These are phyloP conservation scores for Ustilago nuda DNA, from an alignment of 1,284 basidiomycete species.

Conservation along the genomic window DNA sequence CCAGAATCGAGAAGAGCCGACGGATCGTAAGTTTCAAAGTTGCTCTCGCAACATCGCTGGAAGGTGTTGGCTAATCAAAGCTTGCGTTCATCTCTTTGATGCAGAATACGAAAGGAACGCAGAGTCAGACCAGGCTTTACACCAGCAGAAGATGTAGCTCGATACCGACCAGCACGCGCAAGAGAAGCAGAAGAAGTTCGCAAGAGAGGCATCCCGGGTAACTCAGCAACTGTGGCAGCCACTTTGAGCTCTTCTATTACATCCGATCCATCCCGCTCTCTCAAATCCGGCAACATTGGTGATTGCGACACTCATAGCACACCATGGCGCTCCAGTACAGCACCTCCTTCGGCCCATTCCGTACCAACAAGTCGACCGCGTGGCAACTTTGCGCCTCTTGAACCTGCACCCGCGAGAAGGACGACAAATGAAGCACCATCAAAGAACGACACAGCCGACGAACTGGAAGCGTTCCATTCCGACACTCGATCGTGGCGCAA, in stretches of 20 bases:
- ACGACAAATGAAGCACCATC: neutral
- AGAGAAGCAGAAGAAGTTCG: constrained; percentile 40
- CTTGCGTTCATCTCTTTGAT: neutral
- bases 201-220: constrained; percentile 20
- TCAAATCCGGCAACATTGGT: neutral
- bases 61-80: neutral
- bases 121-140: constrained; percentile 93
- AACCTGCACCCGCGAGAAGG: constrained; percentile 4
- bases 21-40: constrained; percentile 79
- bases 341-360: neutral
- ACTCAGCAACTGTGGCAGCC: constrained; percentile 1
- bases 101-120: constrained; percentile 85
- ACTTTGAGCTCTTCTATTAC: neutral
- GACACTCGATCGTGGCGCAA: constrained; percentile 21
- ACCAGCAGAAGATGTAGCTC: constrained; percentile 89
- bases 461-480: neutral
- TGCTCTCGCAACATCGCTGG: neutral
- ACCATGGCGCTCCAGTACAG: constrained; percentile 10
- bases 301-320: neutral
- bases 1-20: constrained; percentile 84
- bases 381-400: constrained; percentile 15
- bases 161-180: constrained; percentile 74
- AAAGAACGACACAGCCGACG: neutral
- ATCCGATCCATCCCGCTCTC: neutral
- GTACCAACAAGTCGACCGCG: neutral